A percentile compares a stretch with the other conserved stretches of the same genome.
phyloP scores from a whole-genome alignment of 1,139 yeast species.

The Kodamaea sp. region DNA sequence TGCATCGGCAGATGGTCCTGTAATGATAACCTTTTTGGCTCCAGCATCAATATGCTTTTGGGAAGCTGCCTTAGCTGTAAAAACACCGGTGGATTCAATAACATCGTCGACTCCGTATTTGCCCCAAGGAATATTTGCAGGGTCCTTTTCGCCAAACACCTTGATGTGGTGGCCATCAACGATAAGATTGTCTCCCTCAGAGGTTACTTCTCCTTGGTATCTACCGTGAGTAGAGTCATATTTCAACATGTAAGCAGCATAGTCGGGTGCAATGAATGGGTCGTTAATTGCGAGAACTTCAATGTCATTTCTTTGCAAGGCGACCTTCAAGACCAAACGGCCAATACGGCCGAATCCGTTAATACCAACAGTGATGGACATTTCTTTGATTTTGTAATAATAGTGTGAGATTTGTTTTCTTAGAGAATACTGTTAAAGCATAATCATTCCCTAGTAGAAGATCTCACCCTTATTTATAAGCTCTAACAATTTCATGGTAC shows the following conservation, averaged over 20 bases:
- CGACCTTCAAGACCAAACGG: slow-evolving; percentile 23
- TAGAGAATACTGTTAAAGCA: too few species aligned
- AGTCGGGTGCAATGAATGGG: slow-evolving; percentile 25
- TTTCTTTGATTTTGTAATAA: too few species aligned
- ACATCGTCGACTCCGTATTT: slow-evolving; percentile 23
- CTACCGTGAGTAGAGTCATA: slow-evolving; percentile 26
- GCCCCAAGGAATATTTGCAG: slow-evolving; percentile 24
- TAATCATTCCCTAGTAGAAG: too few species aligned
- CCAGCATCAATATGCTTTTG: slow-evolving; percentile 25
- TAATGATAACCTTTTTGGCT: slow-evolving; percentile 26
- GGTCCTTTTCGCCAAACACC: slow-evolving; percentile 24
- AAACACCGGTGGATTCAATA: slow-evolving; percentile 25
- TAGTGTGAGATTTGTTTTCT: too few species aligned
- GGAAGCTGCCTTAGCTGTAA: slow-evolving; percentile 23
- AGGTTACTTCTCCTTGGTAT: slow-evolving; percentile 19
- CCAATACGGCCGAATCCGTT: slow-evolving; percentile 28
- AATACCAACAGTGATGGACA: slow-evolving; percentile 19
- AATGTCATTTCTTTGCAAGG: slow-evolving; percentile 21
- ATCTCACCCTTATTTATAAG: too few species aligned
- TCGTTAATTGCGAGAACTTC: slow-evolving; percentile 24
- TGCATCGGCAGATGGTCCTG: slow-evolving; percentile 25
- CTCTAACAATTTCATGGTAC: too few species aligned
- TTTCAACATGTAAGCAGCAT: slow-evolving; percentile 27
- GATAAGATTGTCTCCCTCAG: slow-evolving; percentile 18
- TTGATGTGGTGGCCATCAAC: slow-evolving; percentile 20